These are phyloP conservation scores for Suillus bovinus DNA, from an alignment of 768 basidiomycete genomes.

Conservation along the genomic window DNA sequence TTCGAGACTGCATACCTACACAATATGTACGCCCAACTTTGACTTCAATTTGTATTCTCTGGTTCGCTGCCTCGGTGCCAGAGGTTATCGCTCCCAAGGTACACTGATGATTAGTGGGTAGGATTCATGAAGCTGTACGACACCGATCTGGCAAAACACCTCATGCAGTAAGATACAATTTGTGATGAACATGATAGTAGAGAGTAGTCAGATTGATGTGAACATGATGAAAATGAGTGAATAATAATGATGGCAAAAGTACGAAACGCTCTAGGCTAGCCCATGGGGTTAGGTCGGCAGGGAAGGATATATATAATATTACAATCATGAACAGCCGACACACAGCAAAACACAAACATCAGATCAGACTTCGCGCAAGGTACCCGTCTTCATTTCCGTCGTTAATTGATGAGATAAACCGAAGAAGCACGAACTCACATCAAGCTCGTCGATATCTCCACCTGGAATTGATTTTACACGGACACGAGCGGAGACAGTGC, in stretches of 20 bases:
- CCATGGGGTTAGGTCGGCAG: too few relatives aligned
- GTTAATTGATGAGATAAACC: not conserved
- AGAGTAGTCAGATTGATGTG: not conserved
- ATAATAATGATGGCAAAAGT: not conserved
- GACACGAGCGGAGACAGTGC: not conserved
- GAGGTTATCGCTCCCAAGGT: too few relatives aligned
- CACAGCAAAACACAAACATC: not conserved
- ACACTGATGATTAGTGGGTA: too few relatives aligned
- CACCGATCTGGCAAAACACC: too few relatives aligned
- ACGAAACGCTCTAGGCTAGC: not conserved
- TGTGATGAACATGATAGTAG: not conserved
- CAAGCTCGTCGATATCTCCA: not conserved
- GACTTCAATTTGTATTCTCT: too few relatives aligned
- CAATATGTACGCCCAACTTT: too few relatives aligned
- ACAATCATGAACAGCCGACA: too few relatives aligned
- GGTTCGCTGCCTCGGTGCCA: too few relatives aligned
- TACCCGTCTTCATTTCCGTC: not conserved
- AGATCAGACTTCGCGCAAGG: not conserved
- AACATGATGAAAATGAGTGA: not conserved
- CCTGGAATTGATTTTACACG: not conserved
- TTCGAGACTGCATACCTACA: too few relatives aligned
- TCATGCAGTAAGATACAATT: not conserved
- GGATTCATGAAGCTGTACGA: too few relatives aligned
- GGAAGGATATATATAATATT: not conserved
- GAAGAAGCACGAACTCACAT: not conserved